Conservation (phyloP, 352 stramenopile genomes). For the Phytophthora crassamura region DNA sequence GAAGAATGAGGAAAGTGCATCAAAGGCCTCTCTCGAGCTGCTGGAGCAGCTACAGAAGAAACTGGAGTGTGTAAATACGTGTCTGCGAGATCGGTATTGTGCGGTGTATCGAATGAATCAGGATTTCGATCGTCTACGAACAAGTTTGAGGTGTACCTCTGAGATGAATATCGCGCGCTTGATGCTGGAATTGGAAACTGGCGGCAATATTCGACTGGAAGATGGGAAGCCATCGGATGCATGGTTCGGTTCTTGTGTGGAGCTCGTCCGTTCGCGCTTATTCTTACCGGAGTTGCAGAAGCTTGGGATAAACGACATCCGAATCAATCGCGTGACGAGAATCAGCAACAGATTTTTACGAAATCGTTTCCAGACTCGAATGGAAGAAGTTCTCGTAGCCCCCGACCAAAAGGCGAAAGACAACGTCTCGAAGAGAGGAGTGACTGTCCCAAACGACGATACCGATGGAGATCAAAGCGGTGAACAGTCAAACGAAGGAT, state of each 20-base stretch:
- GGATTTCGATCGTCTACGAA: slow-evolving; percentile 63
- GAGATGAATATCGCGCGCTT: slow-evolving; percentile 85
- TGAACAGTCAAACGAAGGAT: slow-evolving; percentile 7
- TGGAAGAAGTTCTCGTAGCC: slow-evolving; percentile 77
- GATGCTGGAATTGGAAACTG: slow-evolving; percentile 91
- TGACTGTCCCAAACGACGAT: slow-evolving; percentile 59
- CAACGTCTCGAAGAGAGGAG: slow-evolving; percentile 83
- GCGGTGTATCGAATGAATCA: slow-evolving; percentile 59
- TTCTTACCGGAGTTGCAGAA: slow-evolving; percentile 58
- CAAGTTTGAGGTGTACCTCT: slow-evolving; percentile 53
- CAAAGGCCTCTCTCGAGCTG: slow-evolving; percentile 19
- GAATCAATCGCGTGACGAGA: slow-evolving; percentile 83
- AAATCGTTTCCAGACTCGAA: slow-evolving; percentile 85
- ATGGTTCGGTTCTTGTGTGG: slow-evolving; percentile 87
- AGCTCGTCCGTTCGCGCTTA: slow-evolving; percentile 80
- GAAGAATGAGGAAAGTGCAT: background rate
- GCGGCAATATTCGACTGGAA: slow-evolving; percentile 92
- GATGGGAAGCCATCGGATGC: slow-evolving; percentile 83
- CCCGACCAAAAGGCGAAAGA: slow-evolving; percentile 72
- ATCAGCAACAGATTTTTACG: slow-evolving; percentile 91
- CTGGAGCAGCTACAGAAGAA: slow-evolving; percentile 46
- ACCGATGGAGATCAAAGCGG: slow-evolving; percentile 7
- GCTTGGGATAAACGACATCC: slow-evolving; percentile 69
- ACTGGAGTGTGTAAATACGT: slow-evolving; percentile 45
- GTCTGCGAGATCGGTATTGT: slow-evolving; percentile 47